phyloP scores from a whole-genome alignment of 257 asterid species.

The Ophiorrhiza pumila region DNA sequence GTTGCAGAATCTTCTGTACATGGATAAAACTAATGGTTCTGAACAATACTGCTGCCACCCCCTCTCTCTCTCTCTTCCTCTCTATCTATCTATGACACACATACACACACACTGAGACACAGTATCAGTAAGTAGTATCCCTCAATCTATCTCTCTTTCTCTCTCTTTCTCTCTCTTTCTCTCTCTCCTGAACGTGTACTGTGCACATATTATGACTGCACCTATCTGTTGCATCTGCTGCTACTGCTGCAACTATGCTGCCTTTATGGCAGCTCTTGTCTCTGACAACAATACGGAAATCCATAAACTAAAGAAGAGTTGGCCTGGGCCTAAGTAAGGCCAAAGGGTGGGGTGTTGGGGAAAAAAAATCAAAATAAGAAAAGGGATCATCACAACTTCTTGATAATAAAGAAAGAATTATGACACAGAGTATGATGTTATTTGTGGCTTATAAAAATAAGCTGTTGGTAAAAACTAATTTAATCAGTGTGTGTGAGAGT shows the following conservation, averaged over 20 bases:
- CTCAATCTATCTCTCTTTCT: constrained; percentile 11
- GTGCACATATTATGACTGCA: constrained; percentile 65
- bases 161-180: constrained; percentile 15
- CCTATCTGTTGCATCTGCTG: constrained; percentile 45
- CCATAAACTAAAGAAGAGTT: constrained; percentile 40
- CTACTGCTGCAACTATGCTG: constrained; percentile 46
- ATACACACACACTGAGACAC: constrained; percentile 7
- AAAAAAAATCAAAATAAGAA: not conserved
- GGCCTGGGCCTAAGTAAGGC: not conserved
- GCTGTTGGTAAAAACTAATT: too few species aligned
- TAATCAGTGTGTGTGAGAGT: constrained; percentile 9
- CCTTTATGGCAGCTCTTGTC: constrained; percentile 62
- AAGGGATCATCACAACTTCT: too few species aligned
- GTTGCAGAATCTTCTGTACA: constrained; percentile 85
- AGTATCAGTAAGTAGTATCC: not conserved
- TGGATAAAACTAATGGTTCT: constrained; percentile 68
- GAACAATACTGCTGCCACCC: constrained; percentile 31
- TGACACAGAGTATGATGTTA: too few species aligned
- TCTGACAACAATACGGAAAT: constrained; percentile 63
- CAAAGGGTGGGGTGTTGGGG: not conserved
- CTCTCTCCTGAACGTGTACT: constrained; percentile 37
- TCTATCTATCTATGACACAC: not conserved
- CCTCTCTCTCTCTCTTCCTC: constrained; percentile 1
- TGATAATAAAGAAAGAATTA: too few species aligned
- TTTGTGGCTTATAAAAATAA: too few species aligned